Base-by-base conservation (phyloP, 805 yeast genomes). In the Torulaspora franciscae region DNA sequence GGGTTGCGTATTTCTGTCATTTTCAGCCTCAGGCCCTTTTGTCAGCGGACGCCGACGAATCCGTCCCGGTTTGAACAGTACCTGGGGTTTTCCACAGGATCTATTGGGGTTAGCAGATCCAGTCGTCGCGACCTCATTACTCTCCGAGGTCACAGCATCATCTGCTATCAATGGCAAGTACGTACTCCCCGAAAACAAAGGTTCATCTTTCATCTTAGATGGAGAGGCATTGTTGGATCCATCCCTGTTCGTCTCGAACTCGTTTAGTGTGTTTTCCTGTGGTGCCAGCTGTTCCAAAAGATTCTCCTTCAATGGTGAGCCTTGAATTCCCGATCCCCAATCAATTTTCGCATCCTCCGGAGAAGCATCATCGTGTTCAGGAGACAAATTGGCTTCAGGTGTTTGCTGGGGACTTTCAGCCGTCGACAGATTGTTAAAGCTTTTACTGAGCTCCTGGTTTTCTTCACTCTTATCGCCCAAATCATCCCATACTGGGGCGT, bases 51-150 rank as follows among this genome's bases (percentile, higher is more conserved):
- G 59, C 27, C 75, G 68, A 43, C 75, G 73, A 23, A 64, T 58
- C 50, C 81, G 69, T 33, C 79, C 72, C 1, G 77, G 74, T 46
- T 72, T 70, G 50, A 73, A 70, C 22, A 78, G 61, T 30, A 71
- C 69, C 15, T 69, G 64, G 26, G 74, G 75, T 36, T 70, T 65
- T 8, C 54, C 57, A 33, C 57, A 51, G 29, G 66, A 62, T 49
- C 66, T 69, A 33, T 69, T 64, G 24, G 76, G 74, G 2, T 76
- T 70, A 2, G 61, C 42, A 14, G 42, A 34, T 4, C 15, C 34
- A 4, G 35, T 22, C 17, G 47, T 55, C 19, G 54, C 59, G 13
- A 50, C 55, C 4, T 38, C 40, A 3, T 44, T 49, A 2, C 38
- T 46, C 22, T 28, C 52, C 41, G 22, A 13, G 25, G 22, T 24